Conservation (phyloP, 148 eudicot species). For the Agrostemma githago region DNA sequence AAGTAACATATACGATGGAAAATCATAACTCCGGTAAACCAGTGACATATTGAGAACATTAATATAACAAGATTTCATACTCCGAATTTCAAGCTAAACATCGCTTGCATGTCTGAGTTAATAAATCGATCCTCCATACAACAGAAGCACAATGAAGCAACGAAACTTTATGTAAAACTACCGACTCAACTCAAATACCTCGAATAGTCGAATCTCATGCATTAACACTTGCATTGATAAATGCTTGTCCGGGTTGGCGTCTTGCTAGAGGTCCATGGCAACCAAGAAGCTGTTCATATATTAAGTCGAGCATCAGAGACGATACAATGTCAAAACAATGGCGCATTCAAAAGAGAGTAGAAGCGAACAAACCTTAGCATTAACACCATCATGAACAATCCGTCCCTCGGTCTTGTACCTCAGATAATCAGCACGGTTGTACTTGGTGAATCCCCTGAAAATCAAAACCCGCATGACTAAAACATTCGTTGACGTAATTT, state of each 20-base stretch:
- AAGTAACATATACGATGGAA: no score
- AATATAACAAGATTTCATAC: no score
- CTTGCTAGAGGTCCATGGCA: constrained; percentile 34
- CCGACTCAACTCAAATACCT: no score
- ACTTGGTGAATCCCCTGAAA: constrained; percentile 38
- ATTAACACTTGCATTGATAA: constrained; percentile 5
- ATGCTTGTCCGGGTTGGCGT: constrained; percentile 34
- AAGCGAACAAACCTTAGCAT: constrained; percentile 29
- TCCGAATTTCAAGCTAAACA: no score
- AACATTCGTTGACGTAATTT: no score
- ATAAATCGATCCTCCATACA: no score
- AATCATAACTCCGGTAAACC: no score
- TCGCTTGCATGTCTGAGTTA: no score
- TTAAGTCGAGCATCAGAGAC: background rate
- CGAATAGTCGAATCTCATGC: background rate
- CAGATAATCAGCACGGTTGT: constrained; percentile 30
- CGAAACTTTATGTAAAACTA: no score
- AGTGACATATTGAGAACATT: no score
- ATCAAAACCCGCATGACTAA: background rate
- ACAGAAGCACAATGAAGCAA: no score
- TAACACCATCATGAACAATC: constrained; percentile 34
- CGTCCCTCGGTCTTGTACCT: constrained; percentile 31
- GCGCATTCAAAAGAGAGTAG: background rate
- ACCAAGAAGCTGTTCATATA: constrained; percentile 29
- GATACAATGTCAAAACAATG: background rate